Evolutionary conservation across 2,329 filamentous ascomycete species (phyloP), one percentile per base, ranked within the genome.

Genomic region (Hyphodiscus sp.): DNA sequence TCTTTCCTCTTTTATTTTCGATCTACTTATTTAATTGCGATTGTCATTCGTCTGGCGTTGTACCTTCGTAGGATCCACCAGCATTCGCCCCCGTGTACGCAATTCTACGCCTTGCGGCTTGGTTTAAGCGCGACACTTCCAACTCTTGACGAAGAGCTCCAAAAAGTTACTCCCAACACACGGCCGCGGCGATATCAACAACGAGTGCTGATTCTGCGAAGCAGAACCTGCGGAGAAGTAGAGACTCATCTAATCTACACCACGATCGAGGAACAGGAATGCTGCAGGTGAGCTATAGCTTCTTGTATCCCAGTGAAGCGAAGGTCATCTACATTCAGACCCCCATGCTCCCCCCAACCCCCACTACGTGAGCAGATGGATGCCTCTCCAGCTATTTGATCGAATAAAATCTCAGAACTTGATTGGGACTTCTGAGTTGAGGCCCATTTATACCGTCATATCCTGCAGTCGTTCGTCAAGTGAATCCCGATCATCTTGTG

Each of bases 201-300:
- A 62, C 60, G 47, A 58, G 41, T 19, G n/a, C 42, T 38, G 29
- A 53, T 42, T 52, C 29, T 49, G 13, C 30, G 23, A 47, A 33
- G 41, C 43, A 51, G 23, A 45, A 49, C 20, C 38, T 29, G 26
- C 20, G 15, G 29, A 38, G 11, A 52, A 19, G 41, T 52, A 19
- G 19, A 48, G 26, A 26, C 47, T 29, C 19, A 44, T 38, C 33
- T 38, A 15, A 6, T 13, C 33, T 10, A n/a, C 11, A 5, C 16
- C 4, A 38, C 4, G 29, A 26, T 26, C 10, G 46, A 30, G 41
- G 26, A 18, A 44, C 59, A 65, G 59, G 60, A 65, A 66, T 68
- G 64, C 61, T 65, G 59, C 64, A 66, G 64, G 66, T 68, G 65
- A 66, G 66, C 61, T 57, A n/a, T 6, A 38, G 33, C 44, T 33